phyloP scores from a whole-genome alignment of 345 rosid species.

The Arabidopsis thaliana region DNA sequence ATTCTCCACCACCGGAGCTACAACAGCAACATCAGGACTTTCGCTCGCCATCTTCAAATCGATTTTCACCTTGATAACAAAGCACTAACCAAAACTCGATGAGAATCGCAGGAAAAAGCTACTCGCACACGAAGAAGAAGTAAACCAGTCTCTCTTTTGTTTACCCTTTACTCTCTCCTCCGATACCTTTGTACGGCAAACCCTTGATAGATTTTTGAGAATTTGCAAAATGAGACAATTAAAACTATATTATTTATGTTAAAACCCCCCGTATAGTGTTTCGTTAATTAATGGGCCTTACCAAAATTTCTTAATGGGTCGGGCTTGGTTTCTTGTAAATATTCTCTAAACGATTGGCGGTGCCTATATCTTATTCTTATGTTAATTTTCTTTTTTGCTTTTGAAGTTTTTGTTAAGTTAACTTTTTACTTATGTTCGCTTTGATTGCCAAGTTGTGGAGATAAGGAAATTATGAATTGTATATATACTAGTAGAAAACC shows the following conservation, averaged over 20 bases:
- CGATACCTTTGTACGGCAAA: not conserved
- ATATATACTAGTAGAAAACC: not conserved
- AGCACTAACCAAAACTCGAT: not conserved
- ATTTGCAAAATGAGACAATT: constrained; percentile 7
- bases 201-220: constrained; percentile 5
- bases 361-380: not conserved
- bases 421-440: not conserved
- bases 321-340: not conserved
- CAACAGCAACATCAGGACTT: constrained; percentile 42
- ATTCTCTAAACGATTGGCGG: not conserved
- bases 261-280: not conserved
- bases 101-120: constrained; percentile 13
- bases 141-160: constrained; percentile 21
- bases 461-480: not conserved
- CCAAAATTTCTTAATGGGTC: not conserved
- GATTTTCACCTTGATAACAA: constrained; percentile 23
- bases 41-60: constrained; percentile 53
- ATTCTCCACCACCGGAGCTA: constrained; percentile 46
- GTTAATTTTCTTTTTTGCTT: not conserved
- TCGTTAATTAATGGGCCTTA: not conserved
- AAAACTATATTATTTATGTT: constrained; percentile 1
- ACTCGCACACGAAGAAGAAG: constrained; percentile 8
- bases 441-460: not conserved
- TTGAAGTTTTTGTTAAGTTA: not conserved
- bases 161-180: constrained; percentile 19